phyloP scores from a whole-genome alignment of 2,329 filamentous ascomycete species.

The Aschersonia sp. region DNA sequence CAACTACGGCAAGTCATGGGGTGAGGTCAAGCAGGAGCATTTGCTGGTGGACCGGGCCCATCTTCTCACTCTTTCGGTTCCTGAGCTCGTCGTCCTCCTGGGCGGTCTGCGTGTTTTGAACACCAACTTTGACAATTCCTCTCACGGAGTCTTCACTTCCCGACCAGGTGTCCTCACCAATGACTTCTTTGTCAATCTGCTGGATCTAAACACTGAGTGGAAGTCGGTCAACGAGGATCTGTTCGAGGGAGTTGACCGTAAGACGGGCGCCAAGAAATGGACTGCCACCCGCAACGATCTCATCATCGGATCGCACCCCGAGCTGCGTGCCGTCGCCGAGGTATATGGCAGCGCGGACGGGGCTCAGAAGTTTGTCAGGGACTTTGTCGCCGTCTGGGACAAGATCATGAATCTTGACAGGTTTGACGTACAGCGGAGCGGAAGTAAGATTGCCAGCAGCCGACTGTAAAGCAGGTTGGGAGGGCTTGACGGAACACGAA shows the following conservation, averaged over 20 bases:
- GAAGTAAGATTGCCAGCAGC: conserved; percentile 6
- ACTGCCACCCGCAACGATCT: conserved; percentile 54
- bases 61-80: conserved; percentile 54
- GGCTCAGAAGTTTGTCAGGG: conserved; percentile 50
- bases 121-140: conserved; percentile 57
- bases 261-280: conserved; percentile 53
- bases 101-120: conserved; percentile 59
- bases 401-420: conserved; percentile 66
- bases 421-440: conserved; percentile 36
- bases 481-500: not conserved
- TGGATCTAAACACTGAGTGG: conserved; percentile 55
- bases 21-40: conserved; percentile 51
- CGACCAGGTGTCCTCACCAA: conserved; percentile 56
- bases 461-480: conserved; percentile 4
- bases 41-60: conserved; percentile 59
- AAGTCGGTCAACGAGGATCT: conserved; percentile 31
- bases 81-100: conserved; percentile 56
- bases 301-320: conserved; percentile 59
- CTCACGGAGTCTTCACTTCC: conserved; percentile 53
- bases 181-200: conserved; percentile 71
- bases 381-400: conserved; percentile 57
- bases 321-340: conserved; percentile 57
- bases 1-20: conserved; percentile 54
- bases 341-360: conserved; percentile 50
- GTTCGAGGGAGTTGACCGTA: conserved; percentile 51